Evolutionary conservation across 2,329 filamentous ascomycete species (phyloP).

Genomic region (Fusarium bulbicola): DNA sequence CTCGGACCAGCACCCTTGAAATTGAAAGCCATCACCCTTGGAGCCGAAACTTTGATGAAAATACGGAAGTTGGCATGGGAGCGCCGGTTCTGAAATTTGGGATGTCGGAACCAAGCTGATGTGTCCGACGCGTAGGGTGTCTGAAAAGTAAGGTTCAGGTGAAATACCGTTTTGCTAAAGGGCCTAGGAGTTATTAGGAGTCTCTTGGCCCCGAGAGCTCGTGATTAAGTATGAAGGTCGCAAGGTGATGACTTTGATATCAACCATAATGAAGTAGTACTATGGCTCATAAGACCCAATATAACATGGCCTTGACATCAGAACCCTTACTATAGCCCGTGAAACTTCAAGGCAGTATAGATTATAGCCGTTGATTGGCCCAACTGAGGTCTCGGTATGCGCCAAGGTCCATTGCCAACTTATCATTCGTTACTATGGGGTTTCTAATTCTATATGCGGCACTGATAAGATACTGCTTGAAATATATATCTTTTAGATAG

Average conservation of each 20-base stretch:
- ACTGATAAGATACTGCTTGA: not conserved
- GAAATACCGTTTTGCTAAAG: accelerated
- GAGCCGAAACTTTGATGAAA: too few relatives aligned
- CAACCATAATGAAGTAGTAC: too few relatives aligned
- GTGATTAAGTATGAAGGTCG: accelerated
- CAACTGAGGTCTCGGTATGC: not conserved
- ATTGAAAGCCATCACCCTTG: not conserved
- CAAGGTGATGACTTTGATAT: not conserved
- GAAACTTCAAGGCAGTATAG: too few relatives aligned
- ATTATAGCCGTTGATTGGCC: not conserved
- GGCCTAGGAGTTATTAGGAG: accelerated
- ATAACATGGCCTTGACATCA: not conserved
- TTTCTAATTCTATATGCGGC: too few relatives aligned
- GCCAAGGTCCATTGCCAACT: not conserved
- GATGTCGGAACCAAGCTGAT: not conserved
- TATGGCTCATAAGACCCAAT: too few relatives aligned
- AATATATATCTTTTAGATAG: not conserved
- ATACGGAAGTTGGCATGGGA: too few relatives aligned
- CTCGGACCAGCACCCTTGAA: not conserved
- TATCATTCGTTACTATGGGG: not conserved
- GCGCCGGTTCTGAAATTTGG: not conserved
- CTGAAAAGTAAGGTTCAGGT: too few relatives aligned
- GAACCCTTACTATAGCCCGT: accelerated
- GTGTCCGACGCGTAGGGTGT: not conserved
- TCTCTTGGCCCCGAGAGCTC: not conserved